A percentile compares a stretch with the other conserved stretches of the same genome.
These are phyloP conservation scores for Thelonectria rubi DNA, from an alignment of 2,329 filamentous ascomycete genomes.

Conservation along the genomic window DNA sequence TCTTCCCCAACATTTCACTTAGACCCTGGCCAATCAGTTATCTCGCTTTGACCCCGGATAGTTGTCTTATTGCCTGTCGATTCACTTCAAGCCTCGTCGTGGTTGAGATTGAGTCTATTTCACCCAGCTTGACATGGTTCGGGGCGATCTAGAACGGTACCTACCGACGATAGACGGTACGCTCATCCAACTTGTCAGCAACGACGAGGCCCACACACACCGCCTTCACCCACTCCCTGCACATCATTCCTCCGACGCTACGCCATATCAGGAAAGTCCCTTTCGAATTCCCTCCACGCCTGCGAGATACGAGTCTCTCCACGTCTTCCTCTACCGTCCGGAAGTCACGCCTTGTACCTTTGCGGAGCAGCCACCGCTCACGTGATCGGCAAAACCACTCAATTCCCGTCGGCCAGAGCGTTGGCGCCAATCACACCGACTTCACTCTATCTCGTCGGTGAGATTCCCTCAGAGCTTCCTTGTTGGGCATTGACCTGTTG, in stretches of 20 bases:
- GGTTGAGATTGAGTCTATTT: background rate
- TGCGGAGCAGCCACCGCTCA: background rate
- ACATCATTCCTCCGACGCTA: background rate
- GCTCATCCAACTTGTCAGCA: background rate
- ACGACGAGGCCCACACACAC: background rate
- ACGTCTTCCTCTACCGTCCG: background rate
- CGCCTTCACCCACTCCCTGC: background rate
- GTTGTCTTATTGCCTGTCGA: background rate
- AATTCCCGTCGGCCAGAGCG: constrained; percentile 12
- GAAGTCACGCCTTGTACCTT: background rate
- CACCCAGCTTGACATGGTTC: background rate
- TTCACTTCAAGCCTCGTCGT: constrained; percentile 9
- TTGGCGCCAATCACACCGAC: constrained; percentile 3
- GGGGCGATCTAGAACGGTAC: background rate
- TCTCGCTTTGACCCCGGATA: background rate
- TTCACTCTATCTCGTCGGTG: background rate
- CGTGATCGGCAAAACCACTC: constrained; percentile 9
- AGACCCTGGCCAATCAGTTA: constrained; percentile 3
- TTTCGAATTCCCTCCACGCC: background rate
- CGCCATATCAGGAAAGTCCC: background rate
- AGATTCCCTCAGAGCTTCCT: background rate
- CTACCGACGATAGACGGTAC: background rate
- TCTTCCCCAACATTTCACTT: background rate
- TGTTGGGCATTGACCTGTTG: background rate
- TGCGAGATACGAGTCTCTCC: background rate